phyloP scores from a whole-genome alignment of 257 asterid genomes.

The Schizonepeta tenuifolia region DNA sequence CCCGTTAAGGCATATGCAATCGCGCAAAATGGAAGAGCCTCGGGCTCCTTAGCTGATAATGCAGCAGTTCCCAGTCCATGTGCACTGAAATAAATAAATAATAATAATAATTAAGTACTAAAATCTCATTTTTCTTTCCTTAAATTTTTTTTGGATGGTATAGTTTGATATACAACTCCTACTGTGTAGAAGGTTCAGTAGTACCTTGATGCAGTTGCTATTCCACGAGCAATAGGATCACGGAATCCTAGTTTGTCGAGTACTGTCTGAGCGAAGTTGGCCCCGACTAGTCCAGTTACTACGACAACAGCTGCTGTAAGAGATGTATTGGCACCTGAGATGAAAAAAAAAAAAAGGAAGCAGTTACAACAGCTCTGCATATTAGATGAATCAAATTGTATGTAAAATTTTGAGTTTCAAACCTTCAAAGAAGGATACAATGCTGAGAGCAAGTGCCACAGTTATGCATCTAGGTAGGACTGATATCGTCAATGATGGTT shows the following conservation, averaged over 20 bases:
- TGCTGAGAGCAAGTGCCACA: constrained; percentile 99
- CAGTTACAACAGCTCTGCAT: background rate
- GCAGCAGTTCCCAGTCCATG: constrained; percentile 99
- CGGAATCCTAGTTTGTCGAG: constrained; percentile 85
- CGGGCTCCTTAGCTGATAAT: constrained; percentile 96
- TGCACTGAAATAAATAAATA: no score
- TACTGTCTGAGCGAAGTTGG: constrained; percentile 85
- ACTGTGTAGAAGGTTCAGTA: background rate
- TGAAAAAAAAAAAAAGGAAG: constrained; percentile 22
- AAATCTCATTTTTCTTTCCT: no score
- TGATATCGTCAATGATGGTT: constrained; percentile 72
- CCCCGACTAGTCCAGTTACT: constrained; percentile 92
- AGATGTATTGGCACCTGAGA: constrained; percentile 91
- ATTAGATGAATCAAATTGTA: background rate
- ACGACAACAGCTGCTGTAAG: constrained; percentile 98
- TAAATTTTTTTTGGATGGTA: no score
- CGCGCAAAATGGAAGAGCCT: constrained; percentile 98
- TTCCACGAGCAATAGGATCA: constrained; percentile 98
- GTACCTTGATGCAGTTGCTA: constrained; percentile 99
- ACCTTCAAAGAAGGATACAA: constrained; percentile 94
- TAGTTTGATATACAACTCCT: background rate
- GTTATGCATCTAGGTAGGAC: constrained; percentile 98
- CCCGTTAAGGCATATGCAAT: constrained; percentile 98
- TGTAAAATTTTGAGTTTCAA: constrained; percentile 14
- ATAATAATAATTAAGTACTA: no score